Conservation (phyloP, 345 rosid species). For the Arabis alpina region DNA sequence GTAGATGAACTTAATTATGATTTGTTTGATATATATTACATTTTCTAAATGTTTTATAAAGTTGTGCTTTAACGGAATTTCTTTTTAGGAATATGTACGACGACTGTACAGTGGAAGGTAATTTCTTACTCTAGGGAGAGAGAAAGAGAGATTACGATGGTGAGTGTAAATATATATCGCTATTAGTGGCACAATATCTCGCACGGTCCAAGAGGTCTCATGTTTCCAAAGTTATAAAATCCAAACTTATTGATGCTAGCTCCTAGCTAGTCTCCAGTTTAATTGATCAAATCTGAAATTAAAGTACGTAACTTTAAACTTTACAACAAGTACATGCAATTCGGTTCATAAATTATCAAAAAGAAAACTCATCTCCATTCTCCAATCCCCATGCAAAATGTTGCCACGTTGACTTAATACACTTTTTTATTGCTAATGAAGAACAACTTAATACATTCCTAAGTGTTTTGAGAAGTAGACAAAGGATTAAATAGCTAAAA, state of each 20-base stretch:
- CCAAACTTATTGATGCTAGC: constrained; percentile 8
- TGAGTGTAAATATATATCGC: not conserved
- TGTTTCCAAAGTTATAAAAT: not conserved
- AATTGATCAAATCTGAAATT: not conserved
- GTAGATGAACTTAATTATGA: too few species aligned
- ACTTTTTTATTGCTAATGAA: not conserved
- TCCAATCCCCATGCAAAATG: constrained; percentile 32
- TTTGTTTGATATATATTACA: not conserved
- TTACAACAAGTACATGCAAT: constrained; percentile 14
- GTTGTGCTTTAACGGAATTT: not conserved
- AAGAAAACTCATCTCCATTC: too few species aligned
- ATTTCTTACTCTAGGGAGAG: too few species aligned
- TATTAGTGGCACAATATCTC: constrained; percentile 3
- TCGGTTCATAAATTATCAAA: constrained; percentile 8
- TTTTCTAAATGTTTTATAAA: not conserved
- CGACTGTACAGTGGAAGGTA: too few species aligned
- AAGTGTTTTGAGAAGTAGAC: not conserved
- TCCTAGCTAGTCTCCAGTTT: constrained; percentile 2
- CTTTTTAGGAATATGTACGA: too few species aligned
- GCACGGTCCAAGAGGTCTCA: constrained; percentile 11
- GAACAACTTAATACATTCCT: not conserved
- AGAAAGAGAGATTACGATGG: not conserved
- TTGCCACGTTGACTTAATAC: not conserved
- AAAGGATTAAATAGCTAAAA: not conserved
- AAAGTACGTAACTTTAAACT: not conserved